phyloP scores from a whole-genome alignment of 108 stramenopile species.

The Cyclotella atomus region DNA sequence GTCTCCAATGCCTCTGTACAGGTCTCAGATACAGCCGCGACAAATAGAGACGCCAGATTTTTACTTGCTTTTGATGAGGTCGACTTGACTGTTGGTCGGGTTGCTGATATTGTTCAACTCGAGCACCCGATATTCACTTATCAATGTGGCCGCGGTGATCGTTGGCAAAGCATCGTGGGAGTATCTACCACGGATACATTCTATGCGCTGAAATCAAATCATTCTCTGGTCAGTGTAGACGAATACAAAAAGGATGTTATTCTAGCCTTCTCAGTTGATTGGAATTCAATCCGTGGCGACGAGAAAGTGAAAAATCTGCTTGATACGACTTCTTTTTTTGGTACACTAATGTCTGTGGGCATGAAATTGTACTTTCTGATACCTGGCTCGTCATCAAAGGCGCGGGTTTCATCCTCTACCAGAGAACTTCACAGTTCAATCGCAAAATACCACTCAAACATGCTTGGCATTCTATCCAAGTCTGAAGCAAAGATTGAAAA shows the following conservation, averaged over 20 bases:
- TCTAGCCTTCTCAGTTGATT: slow-evolving; percentile 24
- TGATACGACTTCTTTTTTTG: slow-evolving; percentile 8
- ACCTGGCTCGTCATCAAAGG: slow-evolving; percentile 37
- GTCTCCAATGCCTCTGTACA: neutral
- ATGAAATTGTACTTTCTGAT: slow-evolving; percentile 39
- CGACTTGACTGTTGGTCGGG: neutral
- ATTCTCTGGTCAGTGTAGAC: slow-evolving; percentile 6
- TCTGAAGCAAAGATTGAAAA: slow-evolving; percentile 38
- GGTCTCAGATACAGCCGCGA: neutral
- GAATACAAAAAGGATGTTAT: neutral
- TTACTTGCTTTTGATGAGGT: neutral
- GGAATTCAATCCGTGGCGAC: slow-evolving; percentile 5
- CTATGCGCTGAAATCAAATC: slow-evolving; percentile 22
- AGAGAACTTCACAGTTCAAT: slow-evolving; percentile 37
- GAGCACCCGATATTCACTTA: neutral
- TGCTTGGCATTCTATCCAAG: slow-evolving; percentile 9
- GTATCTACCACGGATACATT: neutral
- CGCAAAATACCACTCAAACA: slow-evolving; percentile 40
- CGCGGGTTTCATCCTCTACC: slow-evolving; percentile 31
- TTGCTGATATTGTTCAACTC: neutral
- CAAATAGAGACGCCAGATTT: neutral
- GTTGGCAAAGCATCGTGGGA: too few species aligned
- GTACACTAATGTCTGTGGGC: slow-evolving; percentile 49
- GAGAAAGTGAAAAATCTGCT: slow-evolving; percentile 20
- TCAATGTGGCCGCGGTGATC: slow-evolving; percentile 5